Base-by-base conservation (phyloP, 2,329 filamentous ascomycete genomes). In the Colletotrichum spaethianum region DNA sequence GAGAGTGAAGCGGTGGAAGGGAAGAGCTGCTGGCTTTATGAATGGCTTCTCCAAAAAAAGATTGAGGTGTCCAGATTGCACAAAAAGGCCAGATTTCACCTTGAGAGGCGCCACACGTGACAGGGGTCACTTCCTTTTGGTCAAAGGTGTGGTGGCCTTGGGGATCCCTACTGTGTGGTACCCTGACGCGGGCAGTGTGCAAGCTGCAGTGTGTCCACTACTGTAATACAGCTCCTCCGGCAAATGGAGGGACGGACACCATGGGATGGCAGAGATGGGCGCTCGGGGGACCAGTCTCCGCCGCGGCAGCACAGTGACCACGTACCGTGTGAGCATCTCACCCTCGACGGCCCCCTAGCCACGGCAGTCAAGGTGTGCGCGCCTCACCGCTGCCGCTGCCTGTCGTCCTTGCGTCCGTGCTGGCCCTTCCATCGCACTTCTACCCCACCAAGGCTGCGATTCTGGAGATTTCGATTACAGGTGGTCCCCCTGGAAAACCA, bases 21-120 rank as follows among this genome's bases (percentile, higher is more conserved):
- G 67, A 73, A 64, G 68, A 73, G 53, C 31, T 73, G 74, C 68
- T 75, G 75, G 69, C 77, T 81, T 84, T 84, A 83, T 79, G 80
- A 83, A 81, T 75, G 72, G 73, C 73, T 73, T 70, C 70, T 67
- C 74, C 74, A 75, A 77, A 73, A 81, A 82, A 82, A 79, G 77
- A 79, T 82, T 77, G 77, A 85, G 80, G 83, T 86, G 84, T 85
- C 83, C 83, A 84, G 77, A 82, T 79, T 77, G 79, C 77, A 79
- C 80, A 79, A 83, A 83, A 83, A 86, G 84, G 84, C 85, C 84
- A 86, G 83, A 86, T 86, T 85, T 83, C 84, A 84, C 79, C 75
- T 79, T 75, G 73, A 40, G 26, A 40, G 65, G 68, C 73, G 78
- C 77, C 78, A 79, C 79, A 80, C 78, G 74, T 79, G 75, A 78